Percentiles rank a stretch among this genome's conserved stretches.
Conservation (phyloP, 2,329 filamentous ascomycete species). For the Nemania sp. region DNA sequence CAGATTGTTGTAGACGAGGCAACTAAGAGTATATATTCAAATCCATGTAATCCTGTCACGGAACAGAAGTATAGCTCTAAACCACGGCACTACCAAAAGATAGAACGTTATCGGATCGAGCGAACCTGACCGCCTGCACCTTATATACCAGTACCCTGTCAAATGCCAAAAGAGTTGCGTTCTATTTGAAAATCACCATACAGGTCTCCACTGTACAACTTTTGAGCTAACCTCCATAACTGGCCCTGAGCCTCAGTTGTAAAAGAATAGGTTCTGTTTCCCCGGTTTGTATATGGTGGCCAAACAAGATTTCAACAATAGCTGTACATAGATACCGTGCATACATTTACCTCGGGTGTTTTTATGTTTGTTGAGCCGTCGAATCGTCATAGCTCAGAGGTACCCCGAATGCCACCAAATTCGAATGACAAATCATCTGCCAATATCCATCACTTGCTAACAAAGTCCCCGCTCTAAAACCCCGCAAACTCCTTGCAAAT, state of each 20-base stretch:
- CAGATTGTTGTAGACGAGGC: too few relatives aligned
- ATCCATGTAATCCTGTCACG: too few relatives aligned
- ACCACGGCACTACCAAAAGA: too few relatives aligned
- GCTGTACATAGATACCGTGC: background rate
- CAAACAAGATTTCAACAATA: background rate
- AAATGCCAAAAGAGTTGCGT: background rate
- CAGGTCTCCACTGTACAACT: background rate
- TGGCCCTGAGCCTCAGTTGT: background rate
- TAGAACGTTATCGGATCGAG: too few relatives aligned
- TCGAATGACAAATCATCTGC: background rate
- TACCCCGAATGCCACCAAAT: background rate
- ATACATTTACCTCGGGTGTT: background rate
- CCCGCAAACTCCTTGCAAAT: constrained; percentile 27
- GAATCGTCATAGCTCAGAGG: background rate
- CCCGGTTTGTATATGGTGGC: background rate
- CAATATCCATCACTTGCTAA: background rate
- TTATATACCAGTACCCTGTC: too few relatives aligned
- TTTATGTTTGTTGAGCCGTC: constrained; percentile 16
- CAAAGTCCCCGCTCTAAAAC: constrained; percentile 17
- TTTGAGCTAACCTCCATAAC: background rate
- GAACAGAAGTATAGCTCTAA: too few relatives aligned
- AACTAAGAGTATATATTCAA: too few relatives aligned
- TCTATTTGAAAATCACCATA: background rate
- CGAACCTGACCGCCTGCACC: too few relatives aligned
- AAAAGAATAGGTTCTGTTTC: background rate